phyloP scores from a whole-genome alignment of 331 rosid genomes.

The Arachis monticola region DNA sequence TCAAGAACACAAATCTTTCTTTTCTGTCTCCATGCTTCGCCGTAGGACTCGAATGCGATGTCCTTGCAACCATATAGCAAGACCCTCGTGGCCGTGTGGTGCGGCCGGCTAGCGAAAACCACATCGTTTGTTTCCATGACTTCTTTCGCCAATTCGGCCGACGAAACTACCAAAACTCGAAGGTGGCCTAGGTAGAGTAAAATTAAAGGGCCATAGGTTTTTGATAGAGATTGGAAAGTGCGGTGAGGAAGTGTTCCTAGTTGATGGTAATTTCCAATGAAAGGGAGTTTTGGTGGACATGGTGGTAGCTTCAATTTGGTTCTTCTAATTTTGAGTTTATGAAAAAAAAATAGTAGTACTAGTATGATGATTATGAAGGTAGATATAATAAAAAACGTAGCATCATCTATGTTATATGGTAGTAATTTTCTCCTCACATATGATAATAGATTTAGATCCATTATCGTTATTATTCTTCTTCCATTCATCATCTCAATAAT shows the following conservation, averaged over 20 bases:
- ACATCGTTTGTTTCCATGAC: slow-evolving; percentile 43
- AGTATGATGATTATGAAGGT: slow-evolving; percentile 24
- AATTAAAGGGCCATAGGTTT: slow-evolving; percentile 46
- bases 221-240: slow-evolving; percentile 41
- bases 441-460: slow-evolving; percentile 12
- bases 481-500: not conserved
- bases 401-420: not conserved
- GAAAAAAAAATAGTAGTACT: not conserved
- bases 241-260: slow-evolving; percentile 50
- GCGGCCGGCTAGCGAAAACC: slow-evolving; percentile 41
- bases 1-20: slow-evolving; percentile 46
- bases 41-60: slow-evolving; percentile 47
- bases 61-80: slow-evolving; percentile 45
- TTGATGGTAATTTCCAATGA: slow-evolving; percentile 54
- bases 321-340: not conserved
- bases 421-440: slow-evolving; percentile 6
- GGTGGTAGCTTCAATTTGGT: slow-evolving; percentile 37
- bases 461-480: not conserved
- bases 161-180: slow-evolving; percentile 48
- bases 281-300: slow-evolving; percentile 44
- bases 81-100: slow-evolving; percentile 1
- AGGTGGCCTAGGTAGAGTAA: slow-evolving; percentile 38
- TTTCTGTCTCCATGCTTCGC: slow-evolving; percentile 57
- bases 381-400: slow-evolving; percentile 17
- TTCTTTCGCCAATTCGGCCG: slow-evolving; percentile 46